Base-by-base conservation (phyloP, 2,329 filamentous ascomycete genomes). In the Fusarium keratoplasticum region DNA sequence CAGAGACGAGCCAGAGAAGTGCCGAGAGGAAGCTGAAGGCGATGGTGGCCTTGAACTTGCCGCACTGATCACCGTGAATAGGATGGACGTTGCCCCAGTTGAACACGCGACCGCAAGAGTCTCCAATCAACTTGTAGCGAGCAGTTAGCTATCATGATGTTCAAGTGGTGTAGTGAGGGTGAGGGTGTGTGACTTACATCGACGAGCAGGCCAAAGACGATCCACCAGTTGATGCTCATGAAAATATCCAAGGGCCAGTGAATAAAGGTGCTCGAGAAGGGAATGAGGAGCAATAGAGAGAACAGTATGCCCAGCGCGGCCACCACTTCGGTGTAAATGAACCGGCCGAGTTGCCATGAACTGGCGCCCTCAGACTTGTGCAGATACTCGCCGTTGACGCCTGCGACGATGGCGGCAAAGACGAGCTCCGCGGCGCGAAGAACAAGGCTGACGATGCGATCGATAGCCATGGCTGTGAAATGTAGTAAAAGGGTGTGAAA, bases 271-370 rank as follows among this genome's bases (percentile, higher is more conserved):
- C 85, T 84, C 3, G 89, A 88, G 79, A 94, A 93, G 2, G 94
- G 94, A 44, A 95, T 86, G 31, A 95, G 86, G 89, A 93, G 94
- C 71, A 95, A 81, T 29, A 95, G 82, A 6, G 89, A 86, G n/a
- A 94, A 84, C 44, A 95, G 81, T 64, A 95, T 90, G 14, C 91
- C 90, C 20, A 95, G 78, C 22, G 87, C 91, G 4, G 94, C 91
- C 42, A 95, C 87, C 20, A 94, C 89, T 78, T 93, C 89, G 54
- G 92, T 89, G 85, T 94, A 95, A 83, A 95, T 94, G 84, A 92
- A 91, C 66, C 93, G 91, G 38, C 87, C 90, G 11, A 81, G 78
- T 42, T 89, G 83, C 87, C 89, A 91, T 68, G 85, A 82, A 62
- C 86, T 85, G 38, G 85, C 81, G 25, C 84, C 69, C 60, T 83